phyloP scores from a whole-genome alignment of 2,329 filamentous ascomycete genomes.

The Ophiosphaerella narmari region DNA sequence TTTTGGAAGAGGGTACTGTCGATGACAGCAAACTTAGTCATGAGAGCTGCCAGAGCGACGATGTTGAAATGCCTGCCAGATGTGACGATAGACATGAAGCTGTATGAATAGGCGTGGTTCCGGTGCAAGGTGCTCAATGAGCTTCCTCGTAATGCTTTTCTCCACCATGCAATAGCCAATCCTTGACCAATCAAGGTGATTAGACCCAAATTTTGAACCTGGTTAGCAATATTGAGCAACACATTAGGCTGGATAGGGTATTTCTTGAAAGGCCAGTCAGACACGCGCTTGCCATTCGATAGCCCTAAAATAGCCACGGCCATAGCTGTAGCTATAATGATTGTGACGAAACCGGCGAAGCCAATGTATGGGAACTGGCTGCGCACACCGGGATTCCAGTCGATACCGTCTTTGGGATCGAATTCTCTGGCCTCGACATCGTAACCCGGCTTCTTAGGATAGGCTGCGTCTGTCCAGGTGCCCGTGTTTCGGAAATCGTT shows the following conservation, averaged over 20 bases:
- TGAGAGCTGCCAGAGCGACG: conserved; percentile 28
- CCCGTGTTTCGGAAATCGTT: conserved; percentile 5
- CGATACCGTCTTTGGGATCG: conserved; percentile 20
- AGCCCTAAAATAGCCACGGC: conserved; percentile 18
- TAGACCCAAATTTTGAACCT: conserved; percentile 28
- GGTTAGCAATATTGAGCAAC: conserved; percentile 31
- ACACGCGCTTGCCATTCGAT: conserved; percentile 19
- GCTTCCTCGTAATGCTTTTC: conserved; percentile 26
- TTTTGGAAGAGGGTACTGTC: conserved; percentile 32
- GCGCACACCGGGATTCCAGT: conserved; percentile 28
- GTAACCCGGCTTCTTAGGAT: conserved; percentile 1
- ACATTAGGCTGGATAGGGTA: conserved; percentile 30
- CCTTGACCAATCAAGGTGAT: conserved; percentile 28
- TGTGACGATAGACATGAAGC: conserved; percentile 27
- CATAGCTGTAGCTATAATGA: conserved; percentile 24
- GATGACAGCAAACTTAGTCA: conserved; percentile 33
- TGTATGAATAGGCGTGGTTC: conserved; percentile 31
- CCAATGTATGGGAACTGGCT: conserved; percentile 31
- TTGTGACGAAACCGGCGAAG: conserved; percentile 20
- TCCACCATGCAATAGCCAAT: conserved; percentile 33
- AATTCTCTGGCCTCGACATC: conserved; percentile 9
- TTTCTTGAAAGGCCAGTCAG: conserved; percentile 23
- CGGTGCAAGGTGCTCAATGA: conserved; percentile 22
- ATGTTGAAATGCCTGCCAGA: conserved; percentile 28
- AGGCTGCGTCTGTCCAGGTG: conserved; percentile 1